Conservation (phyloP, 129 eudicot genomes). For the Lactuca sativa region DNA sequence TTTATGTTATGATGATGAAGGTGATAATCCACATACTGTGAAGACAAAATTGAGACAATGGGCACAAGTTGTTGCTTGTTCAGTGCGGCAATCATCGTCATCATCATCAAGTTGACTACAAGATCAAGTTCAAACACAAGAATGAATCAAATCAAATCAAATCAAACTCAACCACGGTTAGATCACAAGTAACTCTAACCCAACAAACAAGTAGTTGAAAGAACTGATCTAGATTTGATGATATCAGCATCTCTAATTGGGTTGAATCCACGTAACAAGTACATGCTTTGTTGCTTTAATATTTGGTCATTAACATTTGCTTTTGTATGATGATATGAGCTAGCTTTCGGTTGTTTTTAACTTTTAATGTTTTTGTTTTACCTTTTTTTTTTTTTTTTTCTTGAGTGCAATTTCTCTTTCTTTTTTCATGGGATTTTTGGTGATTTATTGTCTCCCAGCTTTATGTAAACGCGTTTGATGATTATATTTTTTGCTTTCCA, state of each 20-base stretch:
- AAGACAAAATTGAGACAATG: conserved; percentile 68
- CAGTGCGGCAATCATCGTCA: conserved; percentile 54
- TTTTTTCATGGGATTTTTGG: conserved; percentile 31
- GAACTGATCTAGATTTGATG: conserved; percentile 8
- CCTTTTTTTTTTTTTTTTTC: not conserved
- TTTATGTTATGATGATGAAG: conserved; percentile 22
- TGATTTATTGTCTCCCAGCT: conserved; percentile 39
- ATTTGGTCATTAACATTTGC: conserved; percentile 30
- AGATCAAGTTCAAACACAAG: conserved; percentile 4
- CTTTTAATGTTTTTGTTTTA: conserved; percentile 1
- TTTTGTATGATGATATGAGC: conserved; percentile 34
- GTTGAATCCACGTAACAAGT: conserved; percentile 23
- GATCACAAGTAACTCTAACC: conserved; percentile 17
- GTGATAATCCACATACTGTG: conserved; percentile 62
- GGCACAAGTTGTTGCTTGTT: conserved; percentile 82
- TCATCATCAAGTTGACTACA: conserved; percentile 26
- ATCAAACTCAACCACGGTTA: conserved; percentile 8
- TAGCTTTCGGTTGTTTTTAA: conserved; percentile 35
- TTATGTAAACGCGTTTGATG: conserved; percentile 36
- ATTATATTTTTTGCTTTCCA: conserved; percentile 10
- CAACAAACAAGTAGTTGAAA: conserved; percentile 24
- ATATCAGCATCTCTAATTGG: conserved; percentile 16
- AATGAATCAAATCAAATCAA: conserved; percentile 8
- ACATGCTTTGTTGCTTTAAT: conserved; percentile 32
- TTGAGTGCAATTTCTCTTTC: conserved; percentile 35